Percentiles rank a stretch among this genome's conserved stretches.
Evolutionary conservation across 495 filamentous ascomycete genomes (phyloP).

Genomic region (Penicillium bialowiezense): DNA sequence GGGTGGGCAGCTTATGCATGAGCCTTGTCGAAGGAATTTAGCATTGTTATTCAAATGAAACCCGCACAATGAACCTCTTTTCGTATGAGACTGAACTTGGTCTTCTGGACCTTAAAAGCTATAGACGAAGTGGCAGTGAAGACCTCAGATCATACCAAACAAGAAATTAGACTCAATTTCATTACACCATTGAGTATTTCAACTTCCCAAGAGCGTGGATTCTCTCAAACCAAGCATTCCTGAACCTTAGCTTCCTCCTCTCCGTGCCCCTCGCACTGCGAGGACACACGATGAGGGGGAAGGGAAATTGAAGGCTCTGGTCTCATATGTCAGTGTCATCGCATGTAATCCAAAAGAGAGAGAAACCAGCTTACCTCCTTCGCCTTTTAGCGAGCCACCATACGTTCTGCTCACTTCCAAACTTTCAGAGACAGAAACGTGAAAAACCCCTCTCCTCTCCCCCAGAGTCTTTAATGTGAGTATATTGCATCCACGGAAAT

Average conservation of each 20-base stretch:
- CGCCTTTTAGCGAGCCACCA: not conserved
- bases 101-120: no score
- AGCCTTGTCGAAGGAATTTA: not conserved
- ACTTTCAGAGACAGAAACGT: not conserved
- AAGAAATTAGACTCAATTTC: no score
- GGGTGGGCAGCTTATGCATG: conserved; percentile 36
- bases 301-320: not conserved
- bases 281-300: not conserved
- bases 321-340: not conserved
- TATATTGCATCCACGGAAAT: no score
- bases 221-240: no score
- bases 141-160: no score
- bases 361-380: not conserved
- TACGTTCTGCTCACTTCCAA: not conserved
- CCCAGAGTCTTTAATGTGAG: not conserved
- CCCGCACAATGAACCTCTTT: no score
- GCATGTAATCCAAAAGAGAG: not conserved
- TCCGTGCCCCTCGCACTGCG: not conserved
- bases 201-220: no score
- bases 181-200: no score
- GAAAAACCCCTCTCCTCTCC: not conserved
- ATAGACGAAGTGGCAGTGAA: no score
- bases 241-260: no score
- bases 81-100: no score
- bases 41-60: no score